phyloP scores from a whole-genome alignment of 495 filamentous ascomycete genomes.

The Diplogelasinospora grovesii region DNA sequence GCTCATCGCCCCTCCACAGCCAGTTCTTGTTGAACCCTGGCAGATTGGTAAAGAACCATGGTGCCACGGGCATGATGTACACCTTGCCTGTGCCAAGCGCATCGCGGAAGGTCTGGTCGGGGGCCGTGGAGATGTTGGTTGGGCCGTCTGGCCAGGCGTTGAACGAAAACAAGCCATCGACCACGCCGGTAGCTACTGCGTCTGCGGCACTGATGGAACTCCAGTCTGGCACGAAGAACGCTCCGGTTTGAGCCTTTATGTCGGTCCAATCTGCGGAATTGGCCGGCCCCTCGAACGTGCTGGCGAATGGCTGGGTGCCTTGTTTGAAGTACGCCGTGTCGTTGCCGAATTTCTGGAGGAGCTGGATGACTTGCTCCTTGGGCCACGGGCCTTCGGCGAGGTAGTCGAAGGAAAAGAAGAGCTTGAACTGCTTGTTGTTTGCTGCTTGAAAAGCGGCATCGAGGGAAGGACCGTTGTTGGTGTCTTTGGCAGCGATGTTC shows the following conservation, averaged over 20 bases:
- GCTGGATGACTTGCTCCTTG: constrained; percentile 17
- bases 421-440: constrained; percentile 23
- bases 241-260: constrained; percentile 22
- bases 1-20: constrained; percentile 50
- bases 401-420: constrained; percentile 38
- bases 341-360: constrained; percentile 20
- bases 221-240: constrained; percentile 27
- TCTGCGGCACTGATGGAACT: constrained; percentile 6
- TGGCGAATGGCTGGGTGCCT: constrained; percentile 21
- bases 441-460: constrained; percentile 28
- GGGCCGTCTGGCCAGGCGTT: constrained; percentile 36
- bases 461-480: constrained; percentile 17
- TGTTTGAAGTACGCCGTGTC: constrained; percentile 24
- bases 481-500: constrained; percentile 26
- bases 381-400: constrained; percentile 19
- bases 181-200: constrained; percentile 2
- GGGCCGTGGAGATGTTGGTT: constrained; percentile 40
- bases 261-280: constrained; percentile 17
- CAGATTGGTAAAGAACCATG: constrained; percentile 62
- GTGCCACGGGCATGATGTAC: constrained; percentile 49
- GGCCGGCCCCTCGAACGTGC: constrained; percentile 22
- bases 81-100: constrained; percentile 19
- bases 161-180: constrained; percentile 33
- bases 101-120: constrained; percentile 16
- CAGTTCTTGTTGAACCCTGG: constrained; percentile 53